These are phyloP conservation scores for Aspergillus felis DNA, from an alignment of 2,329 filamentous ascomycete species.

Conservation along the genomic window DNA sequence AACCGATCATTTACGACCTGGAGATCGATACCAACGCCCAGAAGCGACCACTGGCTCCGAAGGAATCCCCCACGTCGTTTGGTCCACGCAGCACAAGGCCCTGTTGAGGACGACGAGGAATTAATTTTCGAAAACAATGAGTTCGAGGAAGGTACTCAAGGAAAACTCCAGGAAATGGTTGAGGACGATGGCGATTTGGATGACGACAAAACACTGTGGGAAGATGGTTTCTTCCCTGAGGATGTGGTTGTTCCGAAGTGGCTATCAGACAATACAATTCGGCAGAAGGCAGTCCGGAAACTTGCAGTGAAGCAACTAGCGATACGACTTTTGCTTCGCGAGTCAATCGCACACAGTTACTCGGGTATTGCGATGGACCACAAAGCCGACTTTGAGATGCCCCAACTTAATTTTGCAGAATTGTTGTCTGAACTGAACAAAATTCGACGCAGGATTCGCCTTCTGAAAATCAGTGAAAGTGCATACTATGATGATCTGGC, in stretches of 20 bases:
- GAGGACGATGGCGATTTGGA: conserved; percentile 1
- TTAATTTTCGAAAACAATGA: neutral
- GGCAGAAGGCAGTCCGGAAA: conserved; percentile 36
- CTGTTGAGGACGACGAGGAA: no score
- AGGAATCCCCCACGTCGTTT: neutral
- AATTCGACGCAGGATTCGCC: conserved; percentile 28
- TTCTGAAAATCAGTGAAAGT: conserved; percentile 23
- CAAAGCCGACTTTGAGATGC: conserved; percentile 23
- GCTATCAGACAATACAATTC: conserved; percentile 26
- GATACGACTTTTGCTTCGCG: conserved; percentile 37
- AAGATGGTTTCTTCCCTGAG: conserved; percentile 16
- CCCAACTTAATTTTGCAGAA: conserved; percentile 26
- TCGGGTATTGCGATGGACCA: conserved; percentile 31
- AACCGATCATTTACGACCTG: conserved; percentile 23
- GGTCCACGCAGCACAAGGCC: neutral
- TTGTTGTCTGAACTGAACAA: conserved; percentile 32
- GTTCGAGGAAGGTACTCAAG: neutral
- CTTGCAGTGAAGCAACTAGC: conserved; percentile 38
- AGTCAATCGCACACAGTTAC: conserved; percentile 38
- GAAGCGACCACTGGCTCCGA: neutral
- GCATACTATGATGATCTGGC: conserved; percentile 31
- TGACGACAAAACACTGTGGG: conserved; percentile 5
- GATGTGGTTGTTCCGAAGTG: conserved; percentile 24
- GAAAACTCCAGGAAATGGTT: conserved; percentile 1
- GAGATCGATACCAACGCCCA: conserved; percentile 9